phyloP scores from a whole-genome alignment of 208 protist genomes.

The Leishmania braziliensis region DNA sequence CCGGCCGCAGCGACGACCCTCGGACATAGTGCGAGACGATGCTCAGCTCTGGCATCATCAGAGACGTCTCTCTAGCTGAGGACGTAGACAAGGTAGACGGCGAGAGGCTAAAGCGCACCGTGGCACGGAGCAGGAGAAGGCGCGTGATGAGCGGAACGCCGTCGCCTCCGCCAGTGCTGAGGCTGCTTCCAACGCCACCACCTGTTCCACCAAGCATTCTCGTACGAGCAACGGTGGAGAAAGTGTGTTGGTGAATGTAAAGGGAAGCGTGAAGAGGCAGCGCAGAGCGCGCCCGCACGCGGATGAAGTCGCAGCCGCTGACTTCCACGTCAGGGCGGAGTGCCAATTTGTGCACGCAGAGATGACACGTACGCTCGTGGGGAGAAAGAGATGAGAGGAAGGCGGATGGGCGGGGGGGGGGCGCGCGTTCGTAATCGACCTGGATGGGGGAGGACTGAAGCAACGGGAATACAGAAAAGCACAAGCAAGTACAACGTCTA shows the following conservation, averaged over 20 bases:
- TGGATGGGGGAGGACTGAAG: too few relatives aligned
- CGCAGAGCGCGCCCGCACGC: too few relatives aligned
- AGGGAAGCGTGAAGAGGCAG: too few relatives aligned
- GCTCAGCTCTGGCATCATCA: constrained; percentile 12
- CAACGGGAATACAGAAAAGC: constrained; percentile 23
- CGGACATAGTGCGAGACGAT: constrained; percentile 25
- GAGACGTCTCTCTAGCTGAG: neutral
- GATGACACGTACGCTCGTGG: too few relatives aligned
- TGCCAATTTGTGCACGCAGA: too few relatives aligned
- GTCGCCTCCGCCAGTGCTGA: neutral
- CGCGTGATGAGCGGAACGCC: constrained; percentile 32
- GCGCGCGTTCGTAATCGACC: too few relatives aligned
- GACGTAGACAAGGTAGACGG: neutral
- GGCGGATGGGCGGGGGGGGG: too few relatives aligned
- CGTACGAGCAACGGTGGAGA: neutral
- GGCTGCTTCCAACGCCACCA: too few relatives aligned
- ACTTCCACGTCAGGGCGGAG: too few relatives aligned
- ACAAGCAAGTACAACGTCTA: neutral
- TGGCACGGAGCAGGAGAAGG: constrained; percentile 28
- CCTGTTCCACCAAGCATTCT: neutral
- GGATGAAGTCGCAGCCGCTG: too few relatives aligned
- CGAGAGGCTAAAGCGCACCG: constrained; percentile 15
- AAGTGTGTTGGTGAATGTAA: neutral
- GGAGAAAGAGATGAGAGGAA: neutral
- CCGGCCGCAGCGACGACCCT: neutral